Percentiles rank a stretch among this genome's conserved stretches.
phyloP scores from a whole-genome alignment of 768 basidiomycete genomes.

The Phanerochaete sordida region DNA sequence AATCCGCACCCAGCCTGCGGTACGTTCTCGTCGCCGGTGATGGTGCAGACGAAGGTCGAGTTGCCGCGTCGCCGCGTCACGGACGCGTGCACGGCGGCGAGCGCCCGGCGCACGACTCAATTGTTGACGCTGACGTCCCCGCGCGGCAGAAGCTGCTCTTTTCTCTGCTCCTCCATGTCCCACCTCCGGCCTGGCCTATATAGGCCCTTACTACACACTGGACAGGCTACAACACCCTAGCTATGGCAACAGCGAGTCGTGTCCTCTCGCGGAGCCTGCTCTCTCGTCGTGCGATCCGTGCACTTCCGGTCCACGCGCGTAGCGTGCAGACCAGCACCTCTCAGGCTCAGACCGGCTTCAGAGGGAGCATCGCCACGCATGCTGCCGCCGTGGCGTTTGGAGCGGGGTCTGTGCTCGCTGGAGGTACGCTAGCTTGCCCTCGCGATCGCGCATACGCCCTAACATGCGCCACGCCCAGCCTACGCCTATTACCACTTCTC shows the following conservation, averaged over 20 bases:
- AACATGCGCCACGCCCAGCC: conserved; percentile 20
- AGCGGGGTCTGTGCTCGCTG: conserved; percentile 24
- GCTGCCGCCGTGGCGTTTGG: conserved; percentile 28
- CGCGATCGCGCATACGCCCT: not conserved
- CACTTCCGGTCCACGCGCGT: not conserved
- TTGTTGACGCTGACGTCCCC: not conserved
- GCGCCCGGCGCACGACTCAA: not conserved
- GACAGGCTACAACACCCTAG: not conserved
- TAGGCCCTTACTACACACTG: not conserved
- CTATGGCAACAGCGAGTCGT: not conserved
- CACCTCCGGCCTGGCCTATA: not conserved
- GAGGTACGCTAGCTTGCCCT: conserved; percentile 16
- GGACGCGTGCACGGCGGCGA: not conserved
- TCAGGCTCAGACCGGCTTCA: not conserved
- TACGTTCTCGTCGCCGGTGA: no score
- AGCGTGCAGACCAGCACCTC: not conserved
- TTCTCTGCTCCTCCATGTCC: not conserved
- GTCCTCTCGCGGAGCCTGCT: not conserved
- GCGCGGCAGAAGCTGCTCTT: not conserved
- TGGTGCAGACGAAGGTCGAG: no score
- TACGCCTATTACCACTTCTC: conserved; percentile 41
- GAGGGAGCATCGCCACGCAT: conserved; percentile 11
- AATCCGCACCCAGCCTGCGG: no score
- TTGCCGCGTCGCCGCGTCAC: no score
- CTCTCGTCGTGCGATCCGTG: not conserved